A percentile compares a stretch with the other conserved stretches of the same genome.
Conservation (phyloP, 2,329 filamentous ascomycete species). For the Xylariaceae sp. region DNA sequence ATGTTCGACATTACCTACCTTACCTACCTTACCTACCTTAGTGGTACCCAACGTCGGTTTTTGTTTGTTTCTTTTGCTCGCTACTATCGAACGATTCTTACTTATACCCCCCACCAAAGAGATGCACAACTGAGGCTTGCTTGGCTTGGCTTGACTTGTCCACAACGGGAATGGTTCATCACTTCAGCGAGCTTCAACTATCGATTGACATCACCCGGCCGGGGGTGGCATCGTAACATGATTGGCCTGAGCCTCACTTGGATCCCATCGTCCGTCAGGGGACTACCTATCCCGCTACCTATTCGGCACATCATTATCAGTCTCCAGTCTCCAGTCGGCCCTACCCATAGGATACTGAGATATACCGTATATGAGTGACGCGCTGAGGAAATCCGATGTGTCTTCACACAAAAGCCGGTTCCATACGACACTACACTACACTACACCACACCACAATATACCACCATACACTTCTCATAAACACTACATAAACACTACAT, state of each 20-base stretch:
- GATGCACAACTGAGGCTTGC: neutral
- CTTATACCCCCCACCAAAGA: constrained; percentile 3
- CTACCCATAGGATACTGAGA: constrained; percentile 9
- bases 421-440: no score
- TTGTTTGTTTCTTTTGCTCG: constrained; percentile 13
- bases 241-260: constrained; percentile 12
- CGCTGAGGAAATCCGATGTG: constrained; percentile 2
- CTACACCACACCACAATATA: no score
- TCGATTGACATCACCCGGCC: constrained; percentile 14
- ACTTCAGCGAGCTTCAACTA: constrained; percentile 10
- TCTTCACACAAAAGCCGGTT: constrained; percentile 17
- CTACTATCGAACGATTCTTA: constrained; percentile 20
- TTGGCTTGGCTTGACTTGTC: constrained; percentile 1
- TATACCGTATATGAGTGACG: constrained; percentile 3
- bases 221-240: constrained; percentile 8
- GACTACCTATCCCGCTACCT: constrained; percentile 2
- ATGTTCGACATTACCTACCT: neutral
- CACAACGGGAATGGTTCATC: constrained; percentile 10
- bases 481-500: constrained; percentile 1
- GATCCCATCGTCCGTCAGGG: constrained; percentile 4
- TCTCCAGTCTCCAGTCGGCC: constrained; percentile 4
- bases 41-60: constrained; percentile 3
- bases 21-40: no score
- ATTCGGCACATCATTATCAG: constrained; percentile 18
- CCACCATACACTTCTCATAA: no score